Percentiles rank a stretch among this genome's conserved stretches.
Conservation (phyloP, 2,329 filamentous ascomycete species). For the Aspergillus sp. region DNA sequence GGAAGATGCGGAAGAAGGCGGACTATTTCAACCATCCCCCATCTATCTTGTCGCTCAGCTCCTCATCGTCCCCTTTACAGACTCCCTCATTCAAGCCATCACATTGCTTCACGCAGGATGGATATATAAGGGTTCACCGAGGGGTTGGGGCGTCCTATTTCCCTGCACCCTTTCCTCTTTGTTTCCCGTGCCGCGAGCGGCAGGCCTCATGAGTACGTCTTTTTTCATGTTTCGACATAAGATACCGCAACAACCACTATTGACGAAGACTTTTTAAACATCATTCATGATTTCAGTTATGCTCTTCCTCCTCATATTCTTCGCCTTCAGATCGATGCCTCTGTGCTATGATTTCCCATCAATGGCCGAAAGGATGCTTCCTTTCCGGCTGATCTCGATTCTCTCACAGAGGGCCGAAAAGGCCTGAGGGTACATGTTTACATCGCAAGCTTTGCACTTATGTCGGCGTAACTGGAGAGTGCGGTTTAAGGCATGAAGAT, state of each 20-base stretch:
- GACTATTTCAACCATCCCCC: background rate
- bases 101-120: slow-evolving; percentile 21
- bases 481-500: slow-evolving; percentile 25
- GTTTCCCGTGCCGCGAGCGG: slow-evolving; percentile 28
- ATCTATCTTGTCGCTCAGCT: slow-evolving; percentile 12
- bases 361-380: slow-evolving; percentile 7
- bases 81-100: slow-evolving; percentile 12
- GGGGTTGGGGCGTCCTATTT: slow-evolving; percentile 19
- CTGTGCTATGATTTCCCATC: background rate
- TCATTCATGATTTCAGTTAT: slow-evolving; percentile 11
- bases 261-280: slow-evolving; percentile 33
- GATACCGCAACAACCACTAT: slow-evolving; percentile 43
- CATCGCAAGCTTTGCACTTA: slow-evolving; percentile 28
- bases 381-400: background rate
- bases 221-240: slow-evolving; percentile 41
- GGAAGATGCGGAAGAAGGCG: slow-evolving; percentile 14
- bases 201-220: slow-evolving; percentile 31
- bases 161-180: slow-evolving; percentile 18
- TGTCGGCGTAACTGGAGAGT: slow-evolving; percentile 33
- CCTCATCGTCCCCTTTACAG: slow-evolving; percentile 1
- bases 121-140: slow-evolving; percentile 20
- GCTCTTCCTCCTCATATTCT: slow-evolving; percentile 13
- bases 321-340: slow-evolving; percentile 4
- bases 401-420: background rate
- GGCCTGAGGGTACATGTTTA: slow-evolving; percentile 8